Evolutionary conservation across 1,284 basidiomycete genomes (phyloP).

Genomic region (Microbotryomycetes sp.): DNA sequence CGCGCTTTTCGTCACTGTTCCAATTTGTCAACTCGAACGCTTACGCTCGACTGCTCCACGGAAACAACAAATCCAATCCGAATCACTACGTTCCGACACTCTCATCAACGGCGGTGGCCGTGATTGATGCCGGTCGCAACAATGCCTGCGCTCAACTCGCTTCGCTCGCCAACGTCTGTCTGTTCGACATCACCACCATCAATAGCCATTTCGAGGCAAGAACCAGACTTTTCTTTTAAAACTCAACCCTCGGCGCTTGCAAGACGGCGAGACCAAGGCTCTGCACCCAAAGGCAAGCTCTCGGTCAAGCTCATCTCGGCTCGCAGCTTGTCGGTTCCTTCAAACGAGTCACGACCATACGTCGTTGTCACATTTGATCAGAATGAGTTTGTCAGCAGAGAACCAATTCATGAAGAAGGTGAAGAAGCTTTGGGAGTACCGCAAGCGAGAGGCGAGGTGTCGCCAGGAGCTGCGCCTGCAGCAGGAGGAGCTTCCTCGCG

Average conservation of each 20-base stretch:
- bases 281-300: constrained; percentile 62
- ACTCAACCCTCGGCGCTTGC: constrained; percentile 19
- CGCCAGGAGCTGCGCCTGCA: constrained; percentile 5
- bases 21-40: neutral
- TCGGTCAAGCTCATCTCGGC: constrained; percentile 94
- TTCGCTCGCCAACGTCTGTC: too few species aligned
- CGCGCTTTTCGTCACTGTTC: neutral
- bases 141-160: too few species aligned
- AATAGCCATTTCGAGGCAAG: constrained; percentile 25
- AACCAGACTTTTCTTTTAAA: constrained; percentile 33
- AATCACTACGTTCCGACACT: too few species aligned
- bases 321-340: constrained; percentile 69
- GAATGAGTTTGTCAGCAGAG: constrained; percentile 93
- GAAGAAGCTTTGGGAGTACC: constrained; percentile 77
- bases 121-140: too few species aligned
- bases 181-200: neutral
- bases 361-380: constrained; percentile 98
- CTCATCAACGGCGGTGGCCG: too few species aligned
- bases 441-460: constrained; percentile 42
- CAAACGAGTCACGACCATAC: constrained; percentile 67
- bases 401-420: constrained; percentile 77
- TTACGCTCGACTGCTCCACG: too few species aligned
- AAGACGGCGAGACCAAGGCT: constrained; percentile 3
- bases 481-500: constrained; percentile 5
- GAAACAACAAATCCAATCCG: too few species aligned